These are phyloP conservation scores for Globisporangium middletonii DNA, from an alignment of 352 stramenopile species.

Conservation along the genomic window DNA sequence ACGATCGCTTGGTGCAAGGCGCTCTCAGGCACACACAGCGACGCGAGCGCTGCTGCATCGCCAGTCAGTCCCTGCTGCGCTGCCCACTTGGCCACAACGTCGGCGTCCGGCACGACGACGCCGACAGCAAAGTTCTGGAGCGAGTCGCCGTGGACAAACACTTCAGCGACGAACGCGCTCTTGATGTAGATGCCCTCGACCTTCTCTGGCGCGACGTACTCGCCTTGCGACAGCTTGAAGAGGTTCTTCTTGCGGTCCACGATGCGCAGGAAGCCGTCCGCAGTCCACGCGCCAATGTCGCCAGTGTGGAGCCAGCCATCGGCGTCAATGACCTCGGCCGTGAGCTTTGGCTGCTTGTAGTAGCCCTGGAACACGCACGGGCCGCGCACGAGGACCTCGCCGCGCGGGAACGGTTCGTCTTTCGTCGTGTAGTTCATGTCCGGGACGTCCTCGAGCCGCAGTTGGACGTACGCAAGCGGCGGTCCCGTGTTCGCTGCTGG, in stretches of 20 bases:
- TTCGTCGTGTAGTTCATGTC: constrained; percentile 94
- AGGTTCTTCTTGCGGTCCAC: constrained; percentile 93
- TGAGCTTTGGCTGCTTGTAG: constrained; percentile 93
- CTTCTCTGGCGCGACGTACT: constrained; percentile 62
- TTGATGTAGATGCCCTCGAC: constrained; percentile 94
- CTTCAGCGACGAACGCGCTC: constrained; percentile 86
- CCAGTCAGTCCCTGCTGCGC: constrained; percentile 31
- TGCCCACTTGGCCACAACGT: constrained; percentile 82
- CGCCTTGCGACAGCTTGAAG: constrained; percentile 88
- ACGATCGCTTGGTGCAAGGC: constrained; percentile 36
- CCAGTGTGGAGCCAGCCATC: constrained; percentile 97
- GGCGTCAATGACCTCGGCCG: constrained; percentile 82
- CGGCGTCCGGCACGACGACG: constrained; percentile 93
- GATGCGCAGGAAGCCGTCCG: constrained; percentile 87
- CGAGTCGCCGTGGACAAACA: constrained; percentile 95
- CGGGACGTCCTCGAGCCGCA: constrained; percentile 92
- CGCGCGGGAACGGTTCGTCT: no score
- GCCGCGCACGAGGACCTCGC: no score
- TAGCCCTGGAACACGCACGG: constrained; percentile 54
- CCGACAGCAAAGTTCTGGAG: constrained; percentile 91
- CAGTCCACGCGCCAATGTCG: constrained; percentile 94
- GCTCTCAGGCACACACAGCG: not conserved
- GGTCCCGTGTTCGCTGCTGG: constrained; percentile 89
- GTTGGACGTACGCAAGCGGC: constrained; percentile 76
- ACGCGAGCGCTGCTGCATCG: constrained; percentile 17